Evolutionary conservation across 768 basidiomycete species (phyloP).

Genomic region (Rhizopogon salebrosus): DNA sequence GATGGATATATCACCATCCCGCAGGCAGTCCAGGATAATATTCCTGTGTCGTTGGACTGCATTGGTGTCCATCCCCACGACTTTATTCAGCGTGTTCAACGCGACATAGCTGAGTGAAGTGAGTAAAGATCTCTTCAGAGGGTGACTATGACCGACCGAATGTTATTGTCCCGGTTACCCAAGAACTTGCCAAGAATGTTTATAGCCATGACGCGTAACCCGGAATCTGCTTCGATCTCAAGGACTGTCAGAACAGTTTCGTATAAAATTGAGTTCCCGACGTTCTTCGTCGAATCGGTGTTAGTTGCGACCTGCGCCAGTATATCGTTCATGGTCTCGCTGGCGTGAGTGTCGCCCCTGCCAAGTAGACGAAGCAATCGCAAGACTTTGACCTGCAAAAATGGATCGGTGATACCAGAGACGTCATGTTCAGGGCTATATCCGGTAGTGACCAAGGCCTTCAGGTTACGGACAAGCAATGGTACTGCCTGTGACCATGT

Average conservation of each 20-base stretch:
- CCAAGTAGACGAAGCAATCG: slow-evolving; percentile 88
- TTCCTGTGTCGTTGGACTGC: slow-evolving; percentile 97
- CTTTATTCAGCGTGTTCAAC: slow-evolving; percentile 96
- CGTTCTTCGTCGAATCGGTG: slow-evolving; percentile 96
- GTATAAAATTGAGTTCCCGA: slow-evolving; percentile 96
- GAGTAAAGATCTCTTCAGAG: slow-evolving; percentile 2
- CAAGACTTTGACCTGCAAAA: slow-evolving; percentile 90
- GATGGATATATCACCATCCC: slow-evolving; percentile 99
- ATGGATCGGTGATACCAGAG: slow-evolving; percentile 97
- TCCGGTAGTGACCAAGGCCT: slow-evolving; percentile 90
- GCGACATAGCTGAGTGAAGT: slow-evolving; percentile 77
- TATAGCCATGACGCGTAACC: slow-evolving; percentile 97
- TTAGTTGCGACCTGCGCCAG: slow-evolving; percentile 99
- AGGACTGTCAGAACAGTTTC: slow-evolving; percentile 95
- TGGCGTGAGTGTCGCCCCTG: slow-evolving; percentile 76
- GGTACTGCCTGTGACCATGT: slow-evolving; percentile 69
- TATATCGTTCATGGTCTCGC: slow-evolving; percentile 98
- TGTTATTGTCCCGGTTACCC: slow-evolving; percentile 97
- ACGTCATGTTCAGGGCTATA: slow-evolving; percentile 99
- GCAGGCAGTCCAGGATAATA: slow-evolving; percentile 96
- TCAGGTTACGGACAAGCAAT: slow-evolving; percentile 89
- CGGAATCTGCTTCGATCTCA: slow-evolving; percentile 95
- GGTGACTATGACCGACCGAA: slow-evolving; percentile 55
- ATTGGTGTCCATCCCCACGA: slow-evolving; percentile 95
- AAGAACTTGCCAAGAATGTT: slow-evolving; percentile 98